Evolutionary conservation across 2,329 filamentous ascomycete genomes (phyloP).

Genomic region (Fusarium keratoplasticum): DNA sequence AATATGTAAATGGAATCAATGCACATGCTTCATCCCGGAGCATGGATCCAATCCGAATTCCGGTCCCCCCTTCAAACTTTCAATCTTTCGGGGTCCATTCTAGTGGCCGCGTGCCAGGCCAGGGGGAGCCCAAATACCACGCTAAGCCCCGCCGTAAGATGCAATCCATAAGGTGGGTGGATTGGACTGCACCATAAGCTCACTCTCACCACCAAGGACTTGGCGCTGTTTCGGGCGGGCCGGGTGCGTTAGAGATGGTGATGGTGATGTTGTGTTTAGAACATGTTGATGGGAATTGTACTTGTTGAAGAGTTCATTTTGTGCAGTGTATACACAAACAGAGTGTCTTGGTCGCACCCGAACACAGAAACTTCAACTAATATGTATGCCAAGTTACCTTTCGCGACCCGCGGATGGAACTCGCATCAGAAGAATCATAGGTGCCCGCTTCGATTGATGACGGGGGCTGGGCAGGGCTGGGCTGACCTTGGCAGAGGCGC

Average conservation of each 20-base stretch:
- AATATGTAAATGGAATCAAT: constrained; percentile 13
- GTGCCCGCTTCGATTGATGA: neutral
- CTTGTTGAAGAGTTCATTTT: neutral
- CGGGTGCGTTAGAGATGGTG: neutral
- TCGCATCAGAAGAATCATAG: neutral
- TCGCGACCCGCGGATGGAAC: neutral
- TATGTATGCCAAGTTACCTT: neutral
- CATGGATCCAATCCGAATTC: neutral
- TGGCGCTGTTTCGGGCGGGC: constrained; percentile 4
- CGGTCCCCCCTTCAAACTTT: neutral
- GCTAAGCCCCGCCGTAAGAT: neutral
- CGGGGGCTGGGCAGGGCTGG: constrained; percentile 27
- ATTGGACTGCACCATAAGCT: neutral
- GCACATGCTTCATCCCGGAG: neutral
- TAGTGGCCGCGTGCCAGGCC: neutral
- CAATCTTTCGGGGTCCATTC: neutral
- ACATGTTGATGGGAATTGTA: neutral
- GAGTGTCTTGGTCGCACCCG: neutral
- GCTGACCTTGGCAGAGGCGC: constrained; percentile 30
- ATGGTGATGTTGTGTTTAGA: too few species aligned
- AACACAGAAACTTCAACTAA: neutral
- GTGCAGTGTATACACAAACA: neutral
- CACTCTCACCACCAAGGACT: neutral
- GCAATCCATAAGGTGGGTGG: neutral
- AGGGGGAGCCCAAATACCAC: neutral